phyloP scores from a whole-genome alignment of 352 stramenopile genomes.

The Globisporangium recalcitrans region DNA sequence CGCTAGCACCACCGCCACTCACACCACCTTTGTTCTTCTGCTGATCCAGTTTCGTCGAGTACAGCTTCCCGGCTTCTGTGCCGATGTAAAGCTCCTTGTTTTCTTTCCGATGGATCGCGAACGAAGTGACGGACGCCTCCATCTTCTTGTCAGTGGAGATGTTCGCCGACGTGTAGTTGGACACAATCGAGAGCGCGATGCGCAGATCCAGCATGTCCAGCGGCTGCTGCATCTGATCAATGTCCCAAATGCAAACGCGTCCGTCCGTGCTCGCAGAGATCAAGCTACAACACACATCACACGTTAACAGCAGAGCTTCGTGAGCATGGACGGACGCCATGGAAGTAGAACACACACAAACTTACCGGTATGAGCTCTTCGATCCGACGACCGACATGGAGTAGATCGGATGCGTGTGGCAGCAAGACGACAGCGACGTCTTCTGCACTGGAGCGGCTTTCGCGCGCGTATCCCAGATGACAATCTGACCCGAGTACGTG shows the following conservation, averaged over 20 bases:
- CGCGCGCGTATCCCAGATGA: conserved; percentile 83
- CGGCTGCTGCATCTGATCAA: conserved; percentile 80
- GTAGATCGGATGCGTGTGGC: conserved; percentile 87
- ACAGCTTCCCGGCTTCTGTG: conserved; percentile 77
- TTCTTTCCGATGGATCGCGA: conserved; percentile 78
- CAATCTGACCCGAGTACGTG: conserved; percentile 84
- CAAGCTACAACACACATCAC: conserved; percentile 33
- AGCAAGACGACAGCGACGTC: conserved; percentile 71
- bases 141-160: conserved; percentile 78
- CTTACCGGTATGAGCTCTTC: conserved; percentile 79
- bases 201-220: conserved; percentile 81
- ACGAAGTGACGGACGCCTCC: conserved; percentile 77
- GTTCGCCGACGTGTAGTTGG: conserved; percentile 59
- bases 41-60: conserved; percentile 67
- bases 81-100: conserved; percentile 83
- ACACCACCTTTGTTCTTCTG: conserved; percentile 59
- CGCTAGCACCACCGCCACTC: conserved; percentile 9
- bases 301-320: background rate
- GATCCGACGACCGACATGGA: conserved; percentile 77
- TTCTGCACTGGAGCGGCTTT: conserved; percentile 81
- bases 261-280: conserved; percentile 85
- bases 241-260: conserved; percentile 80
- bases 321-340: conserved; percentile 6
- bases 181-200: conserved; percentile 75
- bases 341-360: conserved; percentile 8